Evolutionary conservation across 2,329 filamentous ascomycete genomes (phyloP), one percentile per base, ranked within the genome.

Genomic region (Calonectria pteridis): DNA sequence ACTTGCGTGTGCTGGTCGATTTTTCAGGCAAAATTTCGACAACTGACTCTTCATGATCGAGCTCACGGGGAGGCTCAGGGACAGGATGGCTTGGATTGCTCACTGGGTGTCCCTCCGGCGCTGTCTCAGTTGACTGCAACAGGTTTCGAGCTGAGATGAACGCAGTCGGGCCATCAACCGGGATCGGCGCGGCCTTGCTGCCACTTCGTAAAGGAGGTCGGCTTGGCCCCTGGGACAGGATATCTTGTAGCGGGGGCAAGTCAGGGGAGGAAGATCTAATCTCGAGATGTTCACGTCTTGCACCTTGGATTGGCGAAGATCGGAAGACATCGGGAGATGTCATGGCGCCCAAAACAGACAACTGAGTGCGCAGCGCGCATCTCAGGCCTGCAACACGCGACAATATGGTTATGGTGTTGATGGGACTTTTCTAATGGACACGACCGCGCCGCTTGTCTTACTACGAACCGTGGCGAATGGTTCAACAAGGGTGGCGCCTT

Each of bases 261-360:
- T 85, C 85, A n/a, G 90, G 89, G 6, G 90, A 91, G 0, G 89
- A 91, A 0, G 89, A 89, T 11, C 79, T 74, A 35, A 82, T 71
- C 35, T 83, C 77, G 23, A 83, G 77, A 13, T 71, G 84, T 78
- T 69, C 81, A 74, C 70, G 83, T 77, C 76, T 84, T 80, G 83
- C 75, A 64, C 77, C 82, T 71, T 82, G 77, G 73, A 79, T 59
- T 59, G 81, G 76, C 68, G 81, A 81, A 69, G 85, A 81, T 31
- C 77, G 73, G 70, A 84, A 83, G 55, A 76, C 80, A 66, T 83
- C 79, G 68, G 83, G 78, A 64, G 83, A 83, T 65, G 80, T 75
- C 84, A 86, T 86, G 40, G 74, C 76, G 73, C 78, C 75, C 67
- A 72, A 74, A 35, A 73, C 72, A 67, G 72, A 70, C 68, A 72